Base-by-base conservation (phyloP, 2,329 filamentous ascomycete genomes). In the Emmonsiellopsis sp. region DNA sequence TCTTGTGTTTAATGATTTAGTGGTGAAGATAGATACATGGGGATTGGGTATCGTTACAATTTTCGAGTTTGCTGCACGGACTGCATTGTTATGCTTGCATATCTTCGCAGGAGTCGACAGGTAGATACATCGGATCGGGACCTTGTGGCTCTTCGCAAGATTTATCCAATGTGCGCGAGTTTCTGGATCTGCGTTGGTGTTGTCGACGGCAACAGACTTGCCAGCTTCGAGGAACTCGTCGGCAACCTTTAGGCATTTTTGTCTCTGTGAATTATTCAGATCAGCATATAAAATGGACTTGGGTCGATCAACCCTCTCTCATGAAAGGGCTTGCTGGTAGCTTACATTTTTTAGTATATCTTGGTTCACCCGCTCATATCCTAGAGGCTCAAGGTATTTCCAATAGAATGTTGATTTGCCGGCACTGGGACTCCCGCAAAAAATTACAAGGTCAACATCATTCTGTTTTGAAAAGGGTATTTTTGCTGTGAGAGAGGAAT, bases 341-440 rank as follows among this genome's bases (percentile, higher is more conserved):
- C 74, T 60, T 71, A 82, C 77, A 33, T 81, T 85, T 69, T 95
- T 95, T 46, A 96, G 76, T 1, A 78, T 81, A 68, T 97, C 93
- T 72, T 97, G 93, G 62, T 97, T 98, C 33, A 96, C 81, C 47
- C 93, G 81, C 65, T 83, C 80, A 66, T 95, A 97, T 3, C 84
- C 87, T 32, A 93, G 71, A 27, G 87, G 86, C 65, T 90, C 77
- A 37, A 97, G 74, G 58, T 87, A 74, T 57, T 79, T 83, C 82
- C 85, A 88, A 71, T 86, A 96, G 63, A 93, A 95, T 0, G 89
- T 92, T 40, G 88, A 95, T 70, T 98, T 97, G 14, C 93, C 93
- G 2, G 89, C 83, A 1, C 88, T 91, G 0, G 93, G 93, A 47
- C 87, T 88, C 1, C 93, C 93, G 63, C 88, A 92, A 66, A 95